These are phyloP conservation scores for Psilocybe tampanensis DNA, from an alignment of 768 basidiomycete species.

Conservation along the genomic window DNA sequence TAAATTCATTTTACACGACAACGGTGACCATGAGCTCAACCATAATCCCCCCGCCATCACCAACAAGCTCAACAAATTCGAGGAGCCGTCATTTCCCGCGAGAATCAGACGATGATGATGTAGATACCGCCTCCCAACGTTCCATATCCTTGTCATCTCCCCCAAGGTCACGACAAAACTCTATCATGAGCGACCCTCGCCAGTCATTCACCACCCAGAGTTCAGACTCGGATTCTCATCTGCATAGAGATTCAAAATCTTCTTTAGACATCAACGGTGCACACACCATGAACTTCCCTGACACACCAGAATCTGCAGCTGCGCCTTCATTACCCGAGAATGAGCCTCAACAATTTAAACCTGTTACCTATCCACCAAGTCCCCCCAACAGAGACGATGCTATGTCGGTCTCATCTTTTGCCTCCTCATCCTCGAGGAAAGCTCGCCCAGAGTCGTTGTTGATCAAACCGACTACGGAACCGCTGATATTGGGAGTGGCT, in stretches of 20 bases:
- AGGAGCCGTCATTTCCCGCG: slow-evolving; percentile 31
- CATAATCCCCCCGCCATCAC: slow-evolving; percentile 34
- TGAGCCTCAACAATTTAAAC: slow-evolving; percentile 25
- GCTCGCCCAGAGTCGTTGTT: slow-evolving; percentile 80
- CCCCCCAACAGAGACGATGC: slow-evolving; percentile 46
- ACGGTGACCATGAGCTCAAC: slow-evolving; percentile 21
- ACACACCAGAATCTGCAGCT: slow-evolving; percentile 54
- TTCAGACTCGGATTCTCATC: slow-evolving; percentile 25
- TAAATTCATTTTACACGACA: background rate
- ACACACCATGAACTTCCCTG: slow-evolving; percentile 13
- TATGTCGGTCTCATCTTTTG: slow-evolving; percentile 63
- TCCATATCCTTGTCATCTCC: slow-evolving; percentile 78
- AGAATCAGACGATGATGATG: slow-evolving; percentile 51
- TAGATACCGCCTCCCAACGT: slow-evolving; percentile 77
- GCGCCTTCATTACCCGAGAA: slow-evolving; percentile 51
- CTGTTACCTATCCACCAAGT: slow-evolving; percentile 64
- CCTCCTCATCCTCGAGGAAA: slow-evolving; percentile 68
- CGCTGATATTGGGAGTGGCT: slow-evolving; percentile 82
- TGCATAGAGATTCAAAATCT: slow-evolving; percentile 16
- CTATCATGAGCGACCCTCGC: slow-evolving; percentile 26
- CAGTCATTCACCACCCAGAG: slow-evolving; percentile 30
- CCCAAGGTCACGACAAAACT: slow-evolving; percentile 52
- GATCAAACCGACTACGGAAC: slow-evolving; percentile 57
- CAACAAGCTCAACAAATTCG: slow-evolving; percentile 27
- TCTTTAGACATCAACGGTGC: slow-evolving; percentile 12